Conservation (phyloP, 768 basidiomycete genomes). For the Suillus tomentosus region DNA sequence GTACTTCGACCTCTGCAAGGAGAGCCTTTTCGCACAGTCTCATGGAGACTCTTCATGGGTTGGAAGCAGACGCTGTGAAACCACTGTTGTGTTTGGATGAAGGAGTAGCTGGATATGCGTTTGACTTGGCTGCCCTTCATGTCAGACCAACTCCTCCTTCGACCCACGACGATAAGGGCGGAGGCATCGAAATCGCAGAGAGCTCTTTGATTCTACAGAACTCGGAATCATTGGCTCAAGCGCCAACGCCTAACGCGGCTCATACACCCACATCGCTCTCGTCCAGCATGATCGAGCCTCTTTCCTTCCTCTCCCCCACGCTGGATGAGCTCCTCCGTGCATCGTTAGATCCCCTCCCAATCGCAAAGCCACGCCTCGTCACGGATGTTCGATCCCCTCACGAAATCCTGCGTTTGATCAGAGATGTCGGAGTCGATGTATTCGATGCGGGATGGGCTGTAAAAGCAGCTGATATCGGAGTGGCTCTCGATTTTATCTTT, state of each 20-base stretch:
- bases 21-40: constrained; percentile 62
- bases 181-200: constrained; percentile 13
- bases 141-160: constrained; percentile 18
- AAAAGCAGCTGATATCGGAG: constrained; percentile 63
- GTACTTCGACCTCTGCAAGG: constrained; percentile 55
- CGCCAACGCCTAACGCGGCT: constrained; percentile 13
- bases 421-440: constrained; percentile 68
- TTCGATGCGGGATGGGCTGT: constrained; percentile 78
- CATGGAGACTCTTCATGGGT: constrained; percentile 54
- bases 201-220: constrained; percentile 19
- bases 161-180: too few species aligned
- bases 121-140: constrained; percentile 62
- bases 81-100: constrained; percentile 64
- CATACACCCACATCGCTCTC: background rate
- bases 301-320: constrained; percentile 9
- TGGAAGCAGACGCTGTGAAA: constrained; percentile 52
- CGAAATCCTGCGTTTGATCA: constrained; percentile 68
- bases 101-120: constrained; percentile 66
- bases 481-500: constrained; percentile 81
- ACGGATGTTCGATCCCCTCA: constrained; percentile 65
- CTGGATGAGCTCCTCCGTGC: constrained; percentile 50
- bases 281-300: constrained; percentile 5
- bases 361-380: constrained; percentile 62
- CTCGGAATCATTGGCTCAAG: constrained; percentile 13
- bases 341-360: constrained; percentile 59